Base-by-base conservation (phyloP, 73 alveolate species). In the Paramecium biaurelia region DNA sequence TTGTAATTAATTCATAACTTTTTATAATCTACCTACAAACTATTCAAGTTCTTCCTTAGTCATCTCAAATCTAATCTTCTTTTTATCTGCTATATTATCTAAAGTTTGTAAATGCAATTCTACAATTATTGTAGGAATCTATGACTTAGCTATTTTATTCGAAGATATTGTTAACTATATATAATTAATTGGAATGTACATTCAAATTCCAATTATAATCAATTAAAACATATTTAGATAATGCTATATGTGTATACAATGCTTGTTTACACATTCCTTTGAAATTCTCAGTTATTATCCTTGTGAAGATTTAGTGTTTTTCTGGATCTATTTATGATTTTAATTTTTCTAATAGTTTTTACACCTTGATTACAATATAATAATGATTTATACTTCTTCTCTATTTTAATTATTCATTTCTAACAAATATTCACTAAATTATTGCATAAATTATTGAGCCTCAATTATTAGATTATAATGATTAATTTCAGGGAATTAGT, bases 161-260 rank as follows among this genome's bases (percentile, higher is more conserved):
- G 90, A 79, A 11, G 70, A 47, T 41, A 79, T 41, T 30, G 74
- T 47, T 34, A 79, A 34, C 90, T 79, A 42, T 37, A 38, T 28
- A 34, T 35, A 30, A 35, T 74, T 79, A 5, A 34, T 5, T 20
- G 9, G 8, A 42, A 18, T 43, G 2, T 79, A 79, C 90, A 45
- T 79, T 79, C 26, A 79, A 34, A 79, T 79, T 79, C 90, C 90
- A 79, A 79, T 79, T 79, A 23, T 43, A 79, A 47, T 79, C 90
- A 23, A 79, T 79, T 23, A 79, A 47, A 5, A 45, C 90, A 47
- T 79, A 79, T 79, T 79, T 79, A 1, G 90, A 79, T 47, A 79
- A 12, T 37, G 76, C 47, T n/a, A 79, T 79, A 23, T 43, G 49
- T 1, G 32, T 24, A 24, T 38, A 79, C 26, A 79, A 45, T 79